Base-by-base conservation (phyloP, 306 rosid species). In the Macrotyloma uniflorum region DNA sequence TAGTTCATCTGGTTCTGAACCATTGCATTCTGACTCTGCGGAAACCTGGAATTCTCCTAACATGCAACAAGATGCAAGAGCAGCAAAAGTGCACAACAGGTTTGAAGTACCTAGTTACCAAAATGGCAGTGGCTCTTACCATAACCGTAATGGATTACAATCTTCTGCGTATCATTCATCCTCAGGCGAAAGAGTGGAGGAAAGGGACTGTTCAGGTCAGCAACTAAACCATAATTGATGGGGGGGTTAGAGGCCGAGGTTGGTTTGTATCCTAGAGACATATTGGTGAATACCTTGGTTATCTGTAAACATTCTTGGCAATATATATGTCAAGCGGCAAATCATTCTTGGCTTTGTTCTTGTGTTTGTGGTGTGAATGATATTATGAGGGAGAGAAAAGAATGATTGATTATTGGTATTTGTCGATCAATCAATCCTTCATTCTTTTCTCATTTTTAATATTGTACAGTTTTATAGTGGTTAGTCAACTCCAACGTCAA, bases 271-370 rank as follows among this genome's bases (percentile, higher is more conserved):
- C 55, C 81, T 45, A 59, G 75, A 70, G 84, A 43, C 55, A 69
- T 85, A 77, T 50, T 45, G 77, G 69, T 74, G 23, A 73, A 24
- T 70, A 83, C 82, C 92, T 77, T 68, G 86, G 82, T 62, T 77
- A 74, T 87, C 87, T 83, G 75, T 79, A 38, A 54, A 58, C 76
- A 82, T 63, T 75, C 88, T 91, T 85, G 96, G 91, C 91, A 86
- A 81, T 80, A 71, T 77, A 38, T 66, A 15, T 81, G 91, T 74
- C 83, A 78, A 86, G 91, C 95, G 96, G 98, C 98, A 91, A 94
- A 85, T 94, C 98, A 91, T 94, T 94, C 98, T 94, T 94, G 98
- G 98, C 97, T 94, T 81, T 87, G 83, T 84, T 79, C 85, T 80
- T 79, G 85, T 80, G 83, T 83, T 83, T 84, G 74, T 85, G 89